Evolutionary conservation across 495 filamentous ascomycete species (phyloP).

Genomic region (Penicillium chermesinum): DNA sequence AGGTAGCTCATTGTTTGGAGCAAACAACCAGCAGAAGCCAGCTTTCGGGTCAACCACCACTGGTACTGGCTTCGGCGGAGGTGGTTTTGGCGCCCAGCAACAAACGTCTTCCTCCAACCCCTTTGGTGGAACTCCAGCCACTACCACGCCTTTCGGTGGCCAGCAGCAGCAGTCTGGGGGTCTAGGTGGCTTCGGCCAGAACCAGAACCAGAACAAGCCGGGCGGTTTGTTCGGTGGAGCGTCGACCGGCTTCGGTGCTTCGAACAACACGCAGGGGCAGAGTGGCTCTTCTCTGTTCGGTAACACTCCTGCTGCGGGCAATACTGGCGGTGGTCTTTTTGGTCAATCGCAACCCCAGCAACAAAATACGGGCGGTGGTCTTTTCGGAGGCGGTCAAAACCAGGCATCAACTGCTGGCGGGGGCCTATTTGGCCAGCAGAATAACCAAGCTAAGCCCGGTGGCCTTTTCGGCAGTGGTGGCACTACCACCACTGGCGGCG

Average conservation of each 20-base stretch:
- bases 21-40: constrained; percentile 37
- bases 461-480: constrained; percentile 29
- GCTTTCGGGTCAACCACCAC: constrained; percentile 36
- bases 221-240: constrained; percentile 34
- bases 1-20: constrained; percentile 48
- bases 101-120: constrained; percentile 31
- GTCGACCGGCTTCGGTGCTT: constrained; percentile 31
- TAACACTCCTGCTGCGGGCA: constrained; percentile 19
- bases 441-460: constrained; percentile 47
- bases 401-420: constrained; percentile 27
- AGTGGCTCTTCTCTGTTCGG: constrained; percentile 42
- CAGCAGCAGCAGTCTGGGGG: constrained; percentile 35
- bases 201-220: constrained; percentile 40
- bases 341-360: constrained; percentile 41
- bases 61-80: constrained; percentile 24
- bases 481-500: constrained; percentile 15
- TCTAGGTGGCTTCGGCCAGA: constrained; percentile 45
- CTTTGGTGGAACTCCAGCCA: constrained; percentile 29
- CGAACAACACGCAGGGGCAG: constrained; percentile 33
- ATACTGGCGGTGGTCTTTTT: constrained; percentile 35
- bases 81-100: constrained; percentile 37
- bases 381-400: constrained; percentile 40
- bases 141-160: constrained; percentile 32
- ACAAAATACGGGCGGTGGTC: constrained; percentile 31
- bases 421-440: constrained; percentile 36